Evolutionary conservation across 495 filamentous ascomycete genomes (phyloP).

Genomic region (Penicillium angulare): DNA sequence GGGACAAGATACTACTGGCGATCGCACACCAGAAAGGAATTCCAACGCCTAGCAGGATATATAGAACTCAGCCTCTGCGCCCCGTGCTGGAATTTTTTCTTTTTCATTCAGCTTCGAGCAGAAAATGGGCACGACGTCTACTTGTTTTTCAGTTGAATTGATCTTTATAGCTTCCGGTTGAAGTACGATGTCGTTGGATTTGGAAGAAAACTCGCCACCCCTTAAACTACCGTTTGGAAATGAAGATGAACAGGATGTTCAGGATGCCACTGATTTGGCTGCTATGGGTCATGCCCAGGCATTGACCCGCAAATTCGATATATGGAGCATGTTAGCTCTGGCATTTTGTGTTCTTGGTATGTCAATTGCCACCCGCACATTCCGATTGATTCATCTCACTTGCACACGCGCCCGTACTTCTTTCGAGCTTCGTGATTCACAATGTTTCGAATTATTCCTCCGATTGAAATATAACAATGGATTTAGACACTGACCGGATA

Average conservation of each 20-base stretch:
- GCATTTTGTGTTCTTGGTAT: constrained; percentile 46
- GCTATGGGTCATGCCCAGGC: constrained; percentile 53
- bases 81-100: neutral
- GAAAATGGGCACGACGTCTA: constrained; percentile 25
- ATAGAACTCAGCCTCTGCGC: constrained; percentile 12
- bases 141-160: constrained; percentile 15
- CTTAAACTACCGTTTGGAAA: constrained; percentile 32
- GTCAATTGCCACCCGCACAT: constrained; percentile 3
- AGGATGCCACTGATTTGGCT: constrained; percentile 51
- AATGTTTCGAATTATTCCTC: too few species aligned
- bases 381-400: too few species aligned
- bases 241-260: constrained; percentile 41
- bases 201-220: constrained; percentile 28
- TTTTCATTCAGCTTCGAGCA: constrained; percentile 5
- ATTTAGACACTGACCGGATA: too few species aligned
- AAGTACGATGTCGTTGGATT: constrained; percentile 26
- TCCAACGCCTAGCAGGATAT: constrained; percentile 4
- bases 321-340: constrained; percentile 49
- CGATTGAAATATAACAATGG: too few species aligned
- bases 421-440: too few species aligned
- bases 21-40: constrained; percentile 4
- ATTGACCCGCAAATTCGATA: constrained; percentile 46
- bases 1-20: constrained; percentile 10
- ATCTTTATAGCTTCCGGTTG: constrained; percentile 16
- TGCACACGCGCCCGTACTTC: too few species aligned